Evolutionary conservation across 73 alveolate species (phyloP).

Genomic region (Durusdinium trenchii): DNA sequence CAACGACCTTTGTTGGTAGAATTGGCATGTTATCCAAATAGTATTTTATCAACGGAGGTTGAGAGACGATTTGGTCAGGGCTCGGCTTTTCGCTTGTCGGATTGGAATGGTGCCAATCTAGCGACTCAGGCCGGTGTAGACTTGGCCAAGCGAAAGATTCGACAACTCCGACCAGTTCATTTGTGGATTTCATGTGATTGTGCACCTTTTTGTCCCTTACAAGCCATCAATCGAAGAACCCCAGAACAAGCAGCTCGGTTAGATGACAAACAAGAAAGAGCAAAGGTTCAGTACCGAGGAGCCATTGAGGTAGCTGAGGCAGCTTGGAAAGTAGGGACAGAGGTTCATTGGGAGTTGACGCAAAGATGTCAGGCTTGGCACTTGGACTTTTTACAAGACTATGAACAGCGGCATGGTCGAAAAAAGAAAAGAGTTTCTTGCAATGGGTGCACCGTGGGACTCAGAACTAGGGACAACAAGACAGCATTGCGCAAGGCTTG

Average conservation of each 20-base stretch:
- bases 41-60: not conserved
- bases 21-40: not conserved
- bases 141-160: not conserved
- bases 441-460: constrained; percentile 1
- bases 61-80: not conserved
- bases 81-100: not conserved
- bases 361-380: constrained; percentile 1
- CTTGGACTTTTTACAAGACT: not conserved
- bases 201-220: not conserved
- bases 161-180: not conserved
- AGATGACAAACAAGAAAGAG: not conserved
- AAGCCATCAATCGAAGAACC: not conserved
- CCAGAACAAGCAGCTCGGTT: not conserved
- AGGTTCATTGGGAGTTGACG: constrained; percentile 10
- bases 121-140: not conserved
- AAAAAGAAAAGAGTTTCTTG: not conserved
- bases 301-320: not conserved
- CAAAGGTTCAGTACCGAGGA: not conserved
- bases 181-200: not conserved
- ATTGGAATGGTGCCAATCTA: not conserved
- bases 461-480: not conserved
- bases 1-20: not conserved
- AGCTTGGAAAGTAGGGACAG: not conserved
- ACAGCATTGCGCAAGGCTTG: not conserved
- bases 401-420: not conserved